A percentile compares a stretch with the other conserved stretches of the same genome.
phyloP scores from a whole-genome alignment of 2,329 filamentous ascomycete genomes.

The Trichoderma sp. region DNA sequence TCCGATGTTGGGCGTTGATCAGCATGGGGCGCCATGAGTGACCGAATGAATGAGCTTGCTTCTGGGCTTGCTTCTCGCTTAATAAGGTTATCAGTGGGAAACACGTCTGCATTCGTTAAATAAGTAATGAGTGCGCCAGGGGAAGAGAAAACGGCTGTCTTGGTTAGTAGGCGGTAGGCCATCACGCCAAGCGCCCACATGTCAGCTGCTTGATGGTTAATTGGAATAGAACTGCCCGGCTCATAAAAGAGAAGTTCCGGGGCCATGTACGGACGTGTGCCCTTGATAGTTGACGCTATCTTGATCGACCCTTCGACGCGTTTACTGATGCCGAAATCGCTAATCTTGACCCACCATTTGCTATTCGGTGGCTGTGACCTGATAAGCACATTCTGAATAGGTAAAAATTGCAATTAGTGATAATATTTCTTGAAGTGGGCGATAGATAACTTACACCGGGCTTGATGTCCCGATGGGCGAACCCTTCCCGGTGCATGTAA shows the following conservation, averaged over 20 bases:
- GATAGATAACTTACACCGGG: slow-evolving; percentile 28
- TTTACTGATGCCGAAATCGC: slow-evolving; percentile 36
- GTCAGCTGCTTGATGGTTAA: slow-evolving; percentile 31
- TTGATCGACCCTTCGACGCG: slow-evolving; percentile 11
- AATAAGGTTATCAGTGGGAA: background rate
- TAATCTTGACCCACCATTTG: slow-evolving; percentile 35
- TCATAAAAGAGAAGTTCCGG: slow-evolving; percentile 30
- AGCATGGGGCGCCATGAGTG: background rate
- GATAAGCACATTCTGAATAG: slow-evolving; percentile 1
- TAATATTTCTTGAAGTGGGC: no score
- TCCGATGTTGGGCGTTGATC: background rate
- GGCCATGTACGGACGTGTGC: slow-evolving; percentile 31
- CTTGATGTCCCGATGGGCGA: slow-evolving; percentile 35
- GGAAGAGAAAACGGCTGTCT: slow-evolving; percentile 3
- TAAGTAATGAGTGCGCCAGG: background rate
- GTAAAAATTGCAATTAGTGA: background rate
- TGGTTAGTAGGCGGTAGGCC: slow-evolving; percentile 29
- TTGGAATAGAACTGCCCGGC: background rate
- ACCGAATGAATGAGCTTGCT: background rate
- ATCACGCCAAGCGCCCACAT: slow-evolving; percentile 36
- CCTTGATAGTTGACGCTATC: slow-evolving; percentile 13
- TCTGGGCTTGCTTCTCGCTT: background rate
- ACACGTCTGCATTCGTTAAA: background rate
- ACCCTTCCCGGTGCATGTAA: slow-evolving; percentile 34
- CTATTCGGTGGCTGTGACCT: background rate